Base-by-base conservation (phyloP, 495 filamentous ascomycete species). In the Choiromyces venosus region DNA sequence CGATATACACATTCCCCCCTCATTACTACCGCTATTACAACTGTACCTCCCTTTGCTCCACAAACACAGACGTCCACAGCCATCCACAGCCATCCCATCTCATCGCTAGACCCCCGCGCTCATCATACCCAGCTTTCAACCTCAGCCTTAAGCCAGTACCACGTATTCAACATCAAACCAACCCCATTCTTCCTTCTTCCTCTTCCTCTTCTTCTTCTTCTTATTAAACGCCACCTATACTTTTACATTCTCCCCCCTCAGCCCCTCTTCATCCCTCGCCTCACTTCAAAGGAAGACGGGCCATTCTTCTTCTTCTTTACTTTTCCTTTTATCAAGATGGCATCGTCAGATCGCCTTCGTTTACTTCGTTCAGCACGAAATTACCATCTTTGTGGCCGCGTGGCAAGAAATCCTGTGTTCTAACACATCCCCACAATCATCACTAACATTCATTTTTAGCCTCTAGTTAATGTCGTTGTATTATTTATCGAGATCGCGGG, bases 381-480 rank as follows among this genome's bases (percentile, higher is more conserved):
- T 82, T 89, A 91, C 83, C 94, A 89, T 79, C 89, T 96, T 67
- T 93, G 90, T 83, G 92, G 91, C 81, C 88, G 88, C 80, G 83
- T 96, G 82, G 92, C 94, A 88, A 73, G 91, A 29, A 18, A 87
- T 95, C 71, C 88, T 97, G 65, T 91, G 96, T 81, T 81, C 94
- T n/a, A 88, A 95, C 83, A 96, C 82, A 91, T 97, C 89, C 87
- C 87, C 40, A 87, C 92, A 79, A 87, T 94, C 73, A 90, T 89
- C 78, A 29, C 52, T 61, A 29, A 61, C 25, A 88, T 92, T 75
- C 84, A 96, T 67, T 90, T 88, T 66, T 64, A 77, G 78, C 71
- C 69, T 56, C 56, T 80, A 37, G 65, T 76, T 67, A 76, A 78
- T 66, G 40, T 66, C 65, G 66, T 78, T 77, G 68, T 75, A 44